Evolutionary conservation across 768 basidiomycete genomes (phyloP), one percentile per base, ranked within the genome.

Genomic region (Boletus pseudo-olivaceus): DNA sequence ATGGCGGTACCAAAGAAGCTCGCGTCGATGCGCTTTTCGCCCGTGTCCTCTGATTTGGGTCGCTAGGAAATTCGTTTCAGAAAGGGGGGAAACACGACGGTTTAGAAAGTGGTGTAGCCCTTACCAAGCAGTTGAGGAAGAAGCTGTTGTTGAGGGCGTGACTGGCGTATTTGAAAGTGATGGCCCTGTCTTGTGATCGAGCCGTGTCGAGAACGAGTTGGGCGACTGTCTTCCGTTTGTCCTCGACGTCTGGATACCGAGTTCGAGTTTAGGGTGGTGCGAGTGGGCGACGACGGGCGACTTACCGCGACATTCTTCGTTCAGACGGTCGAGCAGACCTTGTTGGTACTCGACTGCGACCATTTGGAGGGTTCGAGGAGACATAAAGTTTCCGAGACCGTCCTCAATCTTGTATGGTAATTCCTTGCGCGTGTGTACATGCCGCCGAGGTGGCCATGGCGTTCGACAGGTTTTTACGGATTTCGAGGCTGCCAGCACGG

Each of bases 81-180:
- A 10, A 29, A 7, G 23, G 6, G 26, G 0, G 11, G n/a, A 20
- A n/a, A 38, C 15, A 9, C 3, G 19, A 2, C 1, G 33, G 3
- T 15, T 4, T 7, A 2, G 15, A 10, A 15, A 6, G 20, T 23
- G 10, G 20, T 17, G 20, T 20, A 5, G 12, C 29, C 78, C 93
- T 48, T 68, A 98, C 96, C 37, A 99, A 78, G 53, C 78, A 79
- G 60, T 90, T 81, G 29, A 99, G 79, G 78, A 98, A 98, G 80
- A 92, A 98, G 62, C 85, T 85, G 71, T 97, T 98, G 75, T 98
- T 99, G 57, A 98, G 75, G 6, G 96, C 91, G 44, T 92, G 81
- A 58, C 88, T 88, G 4, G 95, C 93, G 65, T 95, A 93, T 72
- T 90, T 96, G 72, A 94, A 98, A 26, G 83, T 82, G 49, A 95